Base-by-base conservation (phyloP, 2,329 filamentous ascomycete species). In the Epicoccum sorghinum region DNA sequence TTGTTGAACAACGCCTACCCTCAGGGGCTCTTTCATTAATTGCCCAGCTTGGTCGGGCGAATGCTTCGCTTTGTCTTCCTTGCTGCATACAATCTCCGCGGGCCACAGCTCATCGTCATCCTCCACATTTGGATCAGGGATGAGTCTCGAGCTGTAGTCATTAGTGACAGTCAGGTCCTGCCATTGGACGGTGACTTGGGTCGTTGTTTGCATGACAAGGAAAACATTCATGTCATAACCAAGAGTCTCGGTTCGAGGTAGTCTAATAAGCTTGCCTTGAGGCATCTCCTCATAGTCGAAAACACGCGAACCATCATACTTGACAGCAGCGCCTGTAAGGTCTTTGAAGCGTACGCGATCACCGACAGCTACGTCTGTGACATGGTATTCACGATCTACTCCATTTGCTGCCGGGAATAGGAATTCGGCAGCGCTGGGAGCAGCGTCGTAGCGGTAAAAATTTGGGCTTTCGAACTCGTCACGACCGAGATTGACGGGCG, bases 201-300 rank as follows among this genome's bases (percentile, higher is more conserved):
- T 82, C 18, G 73, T 74, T 9, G 79, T 81, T 29, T 75, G 75
- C 45, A 79, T 73, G 46, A 86, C 74, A 10, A 79, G 76, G 59
- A 81, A 85, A 3, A 84, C 77, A 55, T 87, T 86, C 58, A 86
- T 68, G 59, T 87, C 84, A 64, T 82, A 85, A 1, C 83, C 83
- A 36, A 81, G 72, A 7, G 78, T 80, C 22, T 80, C 74, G 3
- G 77, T 76, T 8, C 78, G 70, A 23, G 80, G 73, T 25, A 84
- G 77, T 18, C 74, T 73, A 12, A 72, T 70, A 37, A 83, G 68
- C 35, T 71, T 75, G 18, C 77, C 77, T 42, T 78, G 72, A 1
- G 68, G 62, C 18, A n/a, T 63, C 62, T 38, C 70, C 69, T 47
- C 72, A 66, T 9, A 41, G 39, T 30, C 18, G 18, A 65, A 39